These are phyloP conservation scores for Niveomyces coronatus DNA, from an alignment of 2,329 filamentous ascomycete genomes.

Conservation along the genomic window DNA sequence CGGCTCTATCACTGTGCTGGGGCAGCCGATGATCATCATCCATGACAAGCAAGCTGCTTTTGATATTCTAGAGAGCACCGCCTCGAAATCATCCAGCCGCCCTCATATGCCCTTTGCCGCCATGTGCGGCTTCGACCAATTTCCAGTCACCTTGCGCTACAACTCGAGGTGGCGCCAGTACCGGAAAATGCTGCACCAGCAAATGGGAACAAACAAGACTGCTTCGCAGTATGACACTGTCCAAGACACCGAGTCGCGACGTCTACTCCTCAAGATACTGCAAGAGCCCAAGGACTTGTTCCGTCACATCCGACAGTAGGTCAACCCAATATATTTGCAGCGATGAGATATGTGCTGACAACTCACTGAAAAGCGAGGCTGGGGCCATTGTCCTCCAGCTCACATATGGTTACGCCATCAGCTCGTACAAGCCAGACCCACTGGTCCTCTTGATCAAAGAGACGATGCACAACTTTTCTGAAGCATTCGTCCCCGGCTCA, in stretches of 20 bases:
- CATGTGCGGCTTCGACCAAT: background rate
- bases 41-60: conserved; percentile 25
- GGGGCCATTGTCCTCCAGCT: conserved; percentile 13
- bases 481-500: conserved; percentile 12
- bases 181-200: conserved; percentile 21
- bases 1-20: conserved; percentile 15
- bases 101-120: conserved; percentile 10
- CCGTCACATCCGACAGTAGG: conserved; percentile 19
- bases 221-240: conserved; percentile 12
- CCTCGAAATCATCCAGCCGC: conserved; percentile 14
- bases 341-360: no score
- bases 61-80: conserved; percentile 22
- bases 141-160: conserved; percentile 14
- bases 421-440: conserved; percentile 14
- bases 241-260: conserved; percentile 19
- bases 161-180: conserved; percentile 13
- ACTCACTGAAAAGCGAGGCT: conserved; percentile 13
- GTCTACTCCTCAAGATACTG: conserved; percentile 16
- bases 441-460: conserved; percentile 13
- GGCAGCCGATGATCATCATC: conserved; percentile 30
- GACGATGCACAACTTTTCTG: conserved; percentile 14
- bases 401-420: conserved; percentile 16
- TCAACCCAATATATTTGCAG: background rate
- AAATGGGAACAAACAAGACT: conserved; percentile 17
- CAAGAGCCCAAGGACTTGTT: conserved; percentile 14